Evolutionary conservation across 768 basidiomycete genomes (phyloP), one percentile per base, ranked within the genome.

Genomic region (Boletus edulis): DNA sequence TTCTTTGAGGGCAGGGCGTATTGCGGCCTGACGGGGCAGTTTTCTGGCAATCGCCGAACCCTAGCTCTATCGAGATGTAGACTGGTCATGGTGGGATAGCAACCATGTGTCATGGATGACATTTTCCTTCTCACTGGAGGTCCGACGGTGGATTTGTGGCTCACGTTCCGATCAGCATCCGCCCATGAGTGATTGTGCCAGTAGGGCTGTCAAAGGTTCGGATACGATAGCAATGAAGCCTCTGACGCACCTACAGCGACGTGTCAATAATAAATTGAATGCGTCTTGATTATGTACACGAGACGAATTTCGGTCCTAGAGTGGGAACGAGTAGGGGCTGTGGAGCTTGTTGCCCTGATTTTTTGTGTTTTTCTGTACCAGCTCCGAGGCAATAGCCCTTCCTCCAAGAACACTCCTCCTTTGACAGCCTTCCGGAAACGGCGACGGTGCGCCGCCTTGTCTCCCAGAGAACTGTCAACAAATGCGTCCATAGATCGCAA

Each of bases 151-250:
- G 42, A 41, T 24, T 55, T 56, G 45, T 48, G 41, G 35, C 7
- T 27, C 34, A 52, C 34, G 42, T 66, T 66, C 65, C 53, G 65
- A 68, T 58, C 56, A 42, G 58, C 55, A 68, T 66, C 65, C 66
- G 56, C 65, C 57, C 55, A 46, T n/a, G 39, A 53, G 40, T 34
- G 54, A 37, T 42, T 31, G 24, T 54, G 27, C 27, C 20, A 51
- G 34, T 37, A 47, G 46, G 53, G 50, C 47, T 15, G 52, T 54
- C 41, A 56, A 29, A 20, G 44, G 15, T 24, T 24, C 35, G 43
- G 46, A 49, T 20, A 52, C 40, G 38, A 44, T 17, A 49, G 58
- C 49, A 60, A 63, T 44, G 29, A 55, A 50, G 49, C 14, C 47
- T 49, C 47, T 49, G 46, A 40, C 27, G 24, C 6, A 41, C 17